Evolutionary conservation across 2,329 filamentous ascomycete genomes (phyloP).

Genomic region (Microcera coccophila): DNA sequence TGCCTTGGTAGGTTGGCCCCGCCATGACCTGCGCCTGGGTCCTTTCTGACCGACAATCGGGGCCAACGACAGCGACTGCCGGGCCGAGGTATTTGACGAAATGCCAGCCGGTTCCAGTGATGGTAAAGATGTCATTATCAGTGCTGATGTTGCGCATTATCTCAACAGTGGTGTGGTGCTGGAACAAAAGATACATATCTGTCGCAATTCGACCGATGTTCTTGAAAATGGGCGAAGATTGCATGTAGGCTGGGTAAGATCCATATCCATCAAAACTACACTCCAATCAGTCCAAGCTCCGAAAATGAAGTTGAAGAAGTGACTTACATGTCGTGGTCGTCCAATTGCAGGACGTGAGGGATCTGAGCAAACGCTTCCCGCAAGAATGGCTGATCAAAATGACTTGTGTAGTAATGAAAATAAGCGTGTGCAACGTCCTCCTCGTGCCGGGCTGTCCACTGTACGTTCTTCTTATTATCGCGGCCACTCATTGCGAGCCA

Average conservation of each 20-base stretch:
- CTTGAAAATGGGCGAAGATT: conserved; percentile 95
- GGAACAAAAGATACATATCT: conserved; percentile 97
- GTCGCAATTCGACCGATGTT: conserved; percentile 94
- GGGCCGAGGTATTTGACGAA: conserved; percentile 96
- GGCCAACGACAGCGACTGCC: conserved; percentile 81
- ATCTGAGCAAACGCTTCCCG: conserved; percentile 97
- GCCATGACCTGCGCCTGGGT: conserved; percentile 90
- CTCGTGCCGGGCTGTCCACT: conserved; percentile 91
- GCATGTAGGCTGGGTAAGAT: conserved; percentile 97
- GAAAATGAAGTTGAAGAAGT: not conserved
- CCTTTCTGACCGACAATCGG: conserved; percentile 87
- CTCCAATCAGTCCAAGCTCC: not conserved
- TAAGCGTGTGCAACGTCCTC: conserved; percentile 95
- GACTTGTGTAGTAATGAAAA: conserved; percentile 98
- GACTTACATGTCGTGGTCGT: conserved; percentile 96
- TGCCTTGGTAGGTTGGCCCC: conserved; percentile 91
- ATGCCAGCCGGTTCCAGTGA: conserved; percentile 97
- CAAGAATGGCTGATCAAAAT: conserved; percentile 94
- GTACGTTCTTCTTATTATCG: conserved; percentile 82
- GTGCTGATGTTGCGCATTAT: conserved; percentile 84
- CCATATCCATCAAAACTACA: conserved; percentile 91
- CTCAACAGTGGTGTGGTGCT: conserved; percentile 94
- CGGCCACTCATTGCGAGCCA: conserved; percentile 93
- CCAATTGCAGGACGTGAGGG: conserved; percentile 85
- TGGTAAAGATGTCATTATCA: conserved; percentile 89